Base-by-base conservation (phyloP, 148 eudicot genomes). In the Heliosperma pusillum region DNA sequence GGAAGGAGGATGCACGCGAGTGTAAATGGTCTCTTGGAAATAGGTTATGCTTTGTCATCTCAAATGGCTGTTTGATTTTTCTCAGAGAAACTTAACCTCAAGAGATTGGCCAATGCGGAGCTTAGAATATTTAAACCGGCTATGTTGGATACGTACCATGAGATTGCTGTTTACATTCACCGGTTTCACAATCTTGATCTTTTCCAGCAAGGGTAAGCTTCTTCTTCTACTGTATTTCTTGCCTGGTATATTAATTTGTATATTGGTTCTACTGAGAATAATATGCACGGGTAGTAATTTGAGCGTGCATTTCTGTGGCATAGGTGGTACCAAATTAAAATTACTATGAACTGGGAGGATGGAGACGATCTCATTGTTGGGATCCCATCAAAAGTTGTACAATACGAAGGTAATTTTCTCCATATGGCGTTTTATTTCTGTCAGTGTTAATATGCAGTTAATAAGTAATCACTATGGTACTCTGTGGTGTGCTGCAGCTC, bases 161-260 rank as follows among this genome's bases (percentile, higher is more conserved):
- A 95, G 87, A 75, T 92, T 68, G 90, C 92, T 64, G 80, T 95
- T 71, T 95, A 92, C 86, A 85, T 95, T 83, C 98, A 95, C 79
- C 85, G 98, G 66, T 92, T 95, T 84, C 98, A 95, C 84, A 95
- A 95, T 78, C 97, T 95, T 73, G 98, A 95, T 82, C 88, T 95
- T 62, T 95, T 95, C 82, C 97, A 95, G 81, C 98, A 94, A 84
- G 98, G 98, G 98, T 93, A 76, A 77, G 82, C 72, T 4, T 65
- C 9, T 64, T 45, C 66, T 50, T 65, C 42, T 77, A 50, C 10
- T 59, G 45, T 47, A 61, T 30, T 67, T 47, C 29, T 47, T 74
- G 25, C 42, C 10, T n/a, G 57, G 29, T 45, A 7, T 19, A 36
- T 42, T 55, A 7, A 19, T 5, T 40, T 66, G 25, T 22, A 16